Percentiles rank a stretch among this genome's conserved stretches.
phyloP scores from a whole-genome alignment of 2,329 filamentous ascomycete genomes.

The Botrytis cinerea region DNA sequence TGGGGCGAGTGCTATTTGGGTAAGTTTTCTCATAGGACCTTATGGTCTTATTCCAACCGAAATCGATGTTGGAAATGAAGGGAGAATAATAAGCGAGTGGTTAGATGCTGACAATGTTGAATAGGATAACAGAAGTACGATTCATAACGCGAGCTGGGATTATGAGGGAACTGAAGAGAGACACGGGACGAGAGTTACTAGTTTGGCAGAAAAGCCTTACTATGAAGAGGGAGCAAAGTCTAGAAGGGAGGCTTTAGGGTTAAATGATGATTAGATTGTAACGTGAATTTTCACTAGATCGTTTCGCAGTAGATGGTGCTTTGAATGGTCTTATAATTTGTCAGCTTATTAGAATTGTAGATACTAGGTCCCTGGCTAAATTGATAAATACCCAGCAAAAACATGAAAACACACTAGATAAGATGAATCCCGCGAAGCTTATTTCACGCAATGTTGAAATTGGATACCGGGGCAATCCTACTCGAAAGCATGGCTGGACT shows the following conservation, averaged over 20 bases:
- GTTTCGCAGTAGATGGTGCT: background rate
- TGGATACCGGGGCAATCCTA: background rate
- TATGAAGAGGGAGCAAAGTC: slow-evolving; percentile 66
- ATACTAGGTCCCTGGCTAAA: background rate
- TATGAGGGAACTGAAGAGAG: slow-evolving; percentile 67
- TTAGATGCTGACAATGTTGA: background rate
- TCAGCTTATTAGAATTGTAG: background rate
- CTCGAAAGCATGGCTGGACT: background rate
- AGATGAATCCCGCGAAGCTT: background rate
- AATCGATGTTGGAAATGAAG: background rate
- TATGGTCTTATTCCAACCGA: background rate
- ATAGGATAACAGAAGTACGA: slow-evolving; percentile 68
- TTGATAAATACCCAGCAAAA: background rate
- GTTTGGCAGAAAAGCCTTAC: slow-evolving; percentile 70
- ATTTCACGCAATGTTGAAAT: background rate
- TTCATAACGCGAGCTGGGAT: slow-evolving; percentile 74
- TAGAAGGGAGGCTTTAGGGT: slow-evolving; percentile 64
- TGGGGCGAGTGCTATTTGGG: slow-evolving; percentile 65
- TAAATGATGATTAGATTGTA: slow-evolving; percentile 51
- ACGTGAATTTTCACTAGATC: background rate
- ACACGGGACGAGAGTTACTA: slow-evolving; percentile 71
- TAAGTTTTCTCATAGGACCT: background rate
- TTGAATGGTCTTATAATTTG: background rate
- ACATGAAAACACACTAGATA: background rate
- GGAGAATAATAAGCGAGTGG: background rate